phyloP scores from a whole-genome alignment of 2,329 filamentous ascomycete species.

The Sclerotinia minor region DNA sequence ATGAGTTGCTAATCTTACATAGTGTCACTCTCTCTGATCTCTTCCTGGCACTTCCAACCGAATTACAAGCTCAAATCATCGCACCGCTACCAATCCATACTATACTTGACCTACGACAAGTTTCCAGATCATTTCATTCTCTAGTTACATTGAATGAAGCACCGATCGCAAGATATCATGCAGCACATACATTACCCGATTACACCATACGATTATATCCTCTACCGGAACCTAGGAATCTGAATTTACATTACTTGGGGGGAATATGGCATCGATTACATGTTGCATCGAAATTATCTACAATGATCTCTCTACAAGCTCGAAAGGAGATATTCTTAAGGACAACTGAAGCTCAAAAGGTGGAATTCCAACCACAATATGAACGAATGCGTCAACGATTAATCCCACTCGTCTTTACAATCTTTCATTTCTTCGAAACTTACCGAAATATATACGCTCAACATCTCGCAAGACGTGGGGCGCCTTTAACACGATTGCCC shows the following conservation, averaged over 20 bases:
- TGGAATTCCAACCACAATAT: slow-evolving; percentile 60
- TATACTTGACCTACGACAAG: slow-evolving; percentile 58
- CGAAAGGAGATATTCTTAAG: slow-evolving; percentile 65
- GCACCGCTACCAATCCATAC: slow-evolving; percentile 60
- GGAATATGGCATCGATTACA: slow-evolving; percentile 66
- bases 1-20: background rate
- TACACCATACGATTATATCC: slow-evolving; percentile 63
- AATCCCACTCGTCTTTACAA: slow-evolving; percentile 63
- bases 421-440: slow-evolving; percentile 68
- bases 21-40: slow-evolving; percentile 54
- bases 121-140: slow-evolving; percentile 59
- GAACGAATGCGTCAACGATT: slow-evolving; percentile 65
- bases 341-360: slow-evolving; percentile 54
- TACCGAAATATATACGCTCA: slow-evolving; percentile 60
- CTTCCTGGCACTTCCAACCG: slow-evolving; percentile 59
- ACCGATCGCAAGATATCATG: slow-evolving; percentile 61
- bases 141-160: slow-evolving; percentile 61
- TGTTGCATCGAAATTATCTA: slow-evolving; percentile 62
- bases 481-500: slow-evolving; percentile 52
- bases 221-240: slow-evolving; percentile 47
- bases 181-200: slow-evolving; percentile 58
- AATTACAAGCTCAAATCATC: slow-evolving; percentile 64
- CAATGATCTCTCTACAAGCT: slow-evolving; percentile 63
- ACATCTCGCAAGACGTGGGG: slow-evolving; percentile 54
- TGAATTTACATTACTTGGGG: slow-evolving; percentile 62